Base-by-base conservation (phyloP, 176 grass and related monocot species). In the Melocanna baccifera region DNA sequence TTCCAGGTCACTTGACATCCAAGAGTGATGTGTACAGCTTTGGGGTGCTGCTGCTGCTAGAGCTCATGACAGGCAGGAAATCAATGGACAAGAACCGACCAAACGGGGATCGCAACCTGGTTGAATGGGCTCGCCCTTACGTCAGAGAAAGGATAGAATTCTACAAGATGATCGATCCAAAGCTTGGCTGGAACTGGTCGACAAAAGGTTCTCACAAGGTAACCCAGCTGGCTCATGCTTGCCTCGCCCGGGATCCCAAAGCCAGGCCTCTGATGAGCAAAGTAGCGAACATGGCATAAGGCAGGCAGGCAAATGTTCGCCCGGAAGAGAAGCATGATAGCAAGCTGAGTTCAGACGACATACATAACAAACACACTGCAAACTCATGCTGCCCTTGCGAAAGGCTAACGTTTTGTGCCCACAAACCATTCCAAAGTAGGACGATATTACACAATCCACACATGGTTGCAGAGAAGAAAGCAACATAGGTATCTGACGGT, bases 191-290 rank as follows among this genome's bases (percentile, higher is more conserved):
- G 2, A 77, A 77, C 55, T 87, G 79, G 69, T 82, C 91, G 26
- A 67, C 83, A 5, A 89, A 76, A 69, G 91, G 87, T 6, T 79
- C 91, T 8, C 69, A 87, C n/a, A 88, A 78, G 69, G 80, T 86
- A 12, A 71, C 62, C 47, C 77, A 84, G 40, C 52, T 89, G 82
- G 91, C 87, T 14, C 73, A 62, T 28, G 56, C 46, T 15, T 89
- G 91, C 82, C 77, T 87, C 11, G 45, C 40, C 41, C 71, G 58
- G 61, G 84, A 92, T 29, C 77, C 87, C 6, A 92, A 84, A 73
- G n/a, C 42, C 40, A 71, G 91, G 85, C 91, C 91, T 47, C 62
- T 85, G 50, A 92, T 92, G 91, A 95, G 93, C 61, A 78, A 91
- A 61, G 32, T n/a, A n/a, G n/a, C n/a, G 32, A 32, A 32, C 32